phyloP scores from a whole-genome alignment of 2,329 filamentous ascomycete species.

The Pseudogymnoascus sp. region DNA sequence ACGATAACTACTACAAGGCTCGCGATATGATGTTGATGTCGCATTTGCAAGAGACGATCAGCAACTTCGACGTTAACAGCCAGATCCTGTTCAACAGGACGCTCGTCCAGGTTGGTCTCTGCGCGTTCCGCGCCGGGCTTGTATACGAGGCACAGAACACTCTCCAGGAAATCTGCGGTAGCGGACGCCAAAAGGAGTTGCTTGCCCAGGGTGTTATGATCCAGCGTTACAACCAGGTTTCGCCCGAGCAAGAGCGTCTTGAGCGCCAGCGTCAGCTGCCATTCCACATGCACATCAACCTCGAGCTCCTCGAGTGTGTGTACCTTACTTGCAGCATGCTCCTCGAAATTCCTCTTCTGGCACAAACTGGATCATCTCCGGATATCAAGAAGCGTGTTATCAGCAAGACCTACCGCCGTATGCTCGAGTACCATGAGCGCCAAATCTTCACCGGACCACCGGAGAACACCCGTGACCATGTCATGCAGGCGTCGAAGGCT shows the following conservation, averaged over 20 bases:
- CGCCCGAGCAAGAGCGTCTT: constrained; percentile 92
- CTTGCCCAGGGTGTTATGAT: constrained; percentile 97
- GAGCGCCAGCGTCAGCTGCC: constrained; percentile 96
- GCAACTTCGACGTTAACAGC: constrained; percentile 91
- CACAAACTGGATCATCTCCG: constrained; percentile 91
- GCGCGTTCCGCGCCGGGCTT: constrained; percentile 92
- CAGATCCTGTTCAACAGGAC: constrained; percentile 99
- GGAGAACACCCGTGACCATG: constrained; percentile 97
- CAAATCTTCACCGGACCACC: constrained; percentile 98
- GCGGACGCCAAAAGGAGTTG: constrained; percentile 94
- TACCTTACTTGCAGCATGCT: constrained; percentile 99
- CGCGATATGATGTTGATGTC: constrained; percentile 99
- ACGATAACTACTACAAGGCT: constrained; percentile 96
- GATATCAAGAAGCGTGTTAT: constrained; percentile 97
- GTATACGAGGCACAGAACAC: constrained; percentile 98
- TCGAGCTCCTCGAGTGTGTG: constrained; percentile 94
- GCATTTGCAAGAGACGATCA: constrained; percentile 93
- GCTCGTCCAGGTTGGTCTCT: constrained; percentile 93
- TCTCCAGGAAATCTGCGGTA: constrained; percentile 95
- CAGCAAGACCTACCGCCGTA: constrained; percentile 98
- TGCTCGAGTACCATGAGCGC: constrained; percentile 98
- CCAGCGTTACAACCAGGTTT: constrained; percentile 91
- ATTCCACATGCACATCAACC: constrained; percentile 99
- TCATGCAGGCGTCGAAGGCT: constrained; percentile 98
- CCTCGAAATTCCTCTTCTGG: constrained; percentile 91